Evolutionary conservation across 2,329 filamentous ascomycete genomes (phyloP).

Genomic region (Colletotrichum horii): DNA sequence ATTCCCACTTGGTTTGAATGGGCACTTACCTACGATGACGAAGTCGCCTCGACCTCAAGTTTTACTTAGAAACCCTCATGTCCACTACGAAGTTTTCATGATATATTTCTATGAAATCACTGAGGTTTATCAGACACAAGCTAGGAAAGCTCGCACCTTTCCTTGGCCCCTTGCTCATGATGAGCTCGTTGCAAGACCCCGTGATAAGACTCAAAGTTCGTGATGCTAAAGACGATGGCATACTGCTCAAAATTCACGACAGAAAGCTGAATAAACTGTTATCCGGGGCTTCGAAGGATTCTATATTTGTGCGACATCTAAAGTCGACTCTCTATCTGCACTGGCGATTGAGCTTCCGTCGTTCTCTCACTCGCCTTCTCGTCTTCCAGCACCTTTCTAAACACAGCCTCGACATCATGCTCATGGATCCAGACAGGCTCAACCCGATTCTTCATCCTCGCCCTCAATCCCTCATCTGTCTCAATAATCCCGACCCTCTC

Average conservation of each 20-base stretch:
- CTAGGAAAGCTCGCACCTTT: too few species aligned
- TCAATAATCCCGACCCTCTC: conserved; percentile 27
- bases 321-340: conserved; percentile 4
- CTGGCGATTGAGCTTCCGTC: neutral
- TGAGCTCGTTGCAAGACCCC: too few species aligned
- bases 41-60: too few species aligned
- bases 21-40: too few species aligned
- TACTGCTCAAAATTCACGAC: neutral
- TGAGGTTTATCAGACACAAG: too few species aligned
- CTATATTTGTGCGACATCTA: neutral
- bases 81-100: too few species aligned
- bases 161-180: too few species aligned
- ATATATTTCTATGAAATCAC: too few species aligned
- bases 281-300: neutral
- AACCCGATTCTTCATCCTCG: conserved; percentile 37
- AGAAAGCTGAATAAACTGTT: neutral
- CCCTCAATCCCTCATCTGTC: conserved; percentile 41
- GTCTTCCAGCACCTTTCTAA: conserved; percentile 22
- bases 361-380: neutral
- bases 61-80: too few species aligned
- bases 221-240: too few species aligned
- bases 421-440: conserved; percentile 50
- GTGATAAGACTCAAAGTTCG: too few species aligned
- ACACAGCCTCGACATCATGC: conserved; percentile 48
- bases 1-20: too few species aligned